A percentile compares a stretch with the other conserved stretches of the same genome.
These are phyloP conservation scores for Fusarium sp. DNA, from an alignment of 2,329 filamentous ascomycete species.

Conservation along the genomic window DNA sequence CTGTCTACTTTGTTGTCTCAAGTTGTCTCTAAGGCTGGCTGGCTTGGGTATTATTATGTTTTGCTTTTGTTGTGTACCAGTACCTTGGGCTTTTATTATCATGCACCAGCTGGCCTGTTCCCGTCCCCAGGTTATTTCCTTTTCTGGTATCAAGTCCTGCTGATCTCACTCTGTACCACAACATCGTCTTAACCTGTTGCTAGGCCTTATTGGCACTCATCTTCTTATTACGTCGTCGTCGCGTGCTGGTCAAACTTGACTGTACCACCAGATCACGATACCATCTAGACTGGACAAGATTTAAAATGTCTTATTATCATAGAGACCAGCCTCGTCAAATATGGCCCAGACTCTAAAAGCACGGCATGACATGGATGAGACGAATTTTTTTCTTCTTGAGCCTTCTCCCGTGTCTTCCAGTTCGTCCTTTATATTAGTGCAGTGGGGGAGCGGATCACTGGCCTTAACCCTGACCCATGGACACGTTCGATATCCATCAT, in stretches of 20 bases:
- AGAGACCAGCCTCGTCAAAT: constrained; percentile 9
- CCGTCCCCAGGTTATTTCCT: constrained; percentile 28
- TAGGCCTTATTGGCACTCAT: not conserved
- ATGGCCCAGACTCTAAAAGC: not conserved
- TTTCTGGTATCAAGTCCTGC: constrained; percentile 9
- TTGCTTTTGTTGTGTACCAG: constrained; percentile 29
- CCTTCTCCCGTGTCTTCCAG: constrained; percentile 34
- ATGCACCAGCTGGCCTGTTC: constrained; percentile 8
- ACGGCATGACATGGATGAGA: constrained; percentile 20
- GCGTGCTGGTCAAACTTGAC: constrained; percentile 11
- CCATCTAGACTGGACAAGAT: not conserved
- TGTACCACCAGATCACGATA: constrained; percentile 17
- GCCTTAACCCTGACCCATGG: constrained; percentile 7
- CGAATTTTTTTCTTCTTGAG: constrained; percentile 25
- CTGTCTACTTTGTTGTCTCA: constrained; percentile 29
- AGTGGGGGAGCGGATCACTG: constrained; percentile 30
- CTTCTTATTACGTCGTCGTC: constrained; percentile 22
- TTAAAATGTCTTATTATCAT: no score
- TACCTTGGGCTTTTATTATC: constrained; percentile 13
- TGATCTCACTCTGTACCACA: constrained; percentile 1
- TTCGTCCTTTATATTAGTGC: constrained; percentile 28
- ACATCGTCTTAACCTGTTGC: constrained; percentile 3
- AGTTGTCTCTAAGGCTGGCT: constrained; percentile 24
- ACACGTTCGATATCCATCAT: constrained; percentile 18
- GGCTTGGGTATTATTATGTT: not conserved